Base-by-base conservation (phyloP, 2,329 filamentous ascomycete genomes). In the Xylaria sp. region DNA sequence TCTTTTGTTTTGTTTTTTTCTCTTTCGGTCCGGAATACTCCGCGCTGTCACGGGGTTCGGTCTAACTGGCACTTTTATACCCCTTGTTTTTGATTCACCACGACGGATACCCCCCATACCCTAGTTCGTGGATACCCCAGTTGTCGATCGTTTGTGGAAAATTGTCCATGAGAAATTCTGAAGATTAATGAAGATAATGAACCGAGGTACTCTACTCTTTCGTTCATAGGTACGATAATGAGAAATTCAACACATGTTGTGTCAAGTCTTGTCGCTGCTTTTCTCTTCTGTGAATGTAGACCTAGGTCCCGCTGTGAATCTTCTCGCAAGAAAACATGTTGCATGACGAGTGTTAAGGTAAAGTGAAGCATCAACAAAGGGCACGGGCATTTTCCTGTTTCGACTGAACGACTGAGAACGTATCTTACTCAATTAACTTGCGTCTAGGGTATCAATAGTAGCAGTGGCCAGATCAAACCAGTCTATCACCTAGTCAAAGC, bases 401-500 rank as follows among this genome's bases (percentile, higher is more conserved):
- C 16, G 16, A 16, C 16, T 16, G 16, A 16, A 16, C 16, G 18
- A 46, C 13, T 8, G 6, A 37, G 16, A 11, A 9, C n/a, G 18
- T n/a, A 16, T 37, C 23, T 52, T 13, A 23, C 18, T 53, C 60
- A 59, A 54, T 39, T 52, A 44, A 44, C 30, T 10, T 13, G 54
- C 18, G 18, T 53, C 19, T 39, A 54, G 56, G 54, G 58, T 59
- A 64, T 64, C 37, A 11, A 47, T 50, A 46, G 16, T 48, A 34
- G 49, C 9, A 51, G 49, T 18, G 23, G 23, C 23, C 9, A 51
- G 49, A n/a, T 10, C 18, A 30, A 13, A 16, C 19, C 19, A 10
- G 23, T 35, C 30, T 46, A 19, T 19, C 16, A 19, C 8, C 54
- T 63, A 72, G 62, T 79, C 82, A 68, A 87, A 88, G 1, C 85